Evolutionary conservation across 768 basidiomycete species (phyloP).

Genomic region (Leucocoprinus sp.): DNA sequence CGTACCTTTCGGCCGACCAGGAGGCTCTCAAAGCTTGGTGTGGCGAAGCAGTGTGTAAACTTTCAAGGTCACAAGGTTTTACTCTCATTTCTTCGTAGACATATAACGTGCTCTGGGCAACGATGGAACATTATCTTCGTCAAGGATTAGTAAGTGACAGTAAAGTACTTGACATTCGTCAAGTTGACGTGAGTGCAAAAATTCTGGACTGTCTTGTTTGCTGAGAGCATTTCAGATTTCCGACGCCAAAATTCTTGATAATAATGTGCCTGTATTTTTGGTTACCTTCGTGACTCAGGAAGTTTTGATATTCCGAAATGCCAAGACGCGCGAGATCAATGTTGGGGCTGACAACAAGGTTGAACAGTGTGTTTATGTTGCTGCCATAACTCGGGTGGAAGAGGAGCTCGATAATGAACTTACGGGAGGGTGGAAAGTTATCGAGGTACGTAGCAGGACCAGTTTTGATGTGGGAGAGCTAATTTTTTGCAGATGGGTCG

Average conservation of each 20-base stretch:
- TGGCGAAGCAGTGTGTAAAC: constrained; percentile 75
- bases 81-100: constrained; percentile 42
- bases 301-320: constrained; percentile 84
- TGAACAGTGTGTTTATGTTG: constrained; percentile 89
- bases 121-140: constrained; percentile 87
- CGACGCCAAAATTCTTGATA: constrained; percentile 84
- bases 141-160: constrained; percentile 90
- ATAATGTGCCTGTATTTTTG: constrained; percentile 84
- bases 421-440: constrained; percentile 96
- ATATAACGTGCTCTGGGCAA: constrained; percentile 97
- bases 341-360: constrained; percentile 88
- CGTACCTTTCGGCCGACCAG: constrained; percentile 85
- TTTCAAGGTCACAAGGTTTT: constrained; percentile 6
- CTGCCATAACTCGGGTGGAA: constrained; percentile 82
- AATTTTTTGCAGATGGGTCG: constrained; percentile 30
- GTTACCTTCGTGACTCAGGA: constrained; percentile 93
- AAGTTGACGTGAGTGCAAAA: constrained; percentile 74
- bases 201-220: neutral
- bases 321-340: constrained; percentile 76
- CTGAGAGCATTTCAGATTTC: constrained; percentile 45
- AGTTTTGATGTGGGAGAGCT: constrained; percentile 1
- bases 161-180: constrained; percentile 92
- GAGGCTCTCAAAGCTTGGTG: constrained; percentile 87
- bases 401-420: constrained; percentile 86
- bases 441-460: constrained; percentile 58